A percentile compares a stretch with the other conserved stretches of the same genome.
These are phyloP conservation scores for Globisporangium sylvaticum DNA, from an alignment of 352 stramenopile genomes.

Conservation along the genomic window DNA sequence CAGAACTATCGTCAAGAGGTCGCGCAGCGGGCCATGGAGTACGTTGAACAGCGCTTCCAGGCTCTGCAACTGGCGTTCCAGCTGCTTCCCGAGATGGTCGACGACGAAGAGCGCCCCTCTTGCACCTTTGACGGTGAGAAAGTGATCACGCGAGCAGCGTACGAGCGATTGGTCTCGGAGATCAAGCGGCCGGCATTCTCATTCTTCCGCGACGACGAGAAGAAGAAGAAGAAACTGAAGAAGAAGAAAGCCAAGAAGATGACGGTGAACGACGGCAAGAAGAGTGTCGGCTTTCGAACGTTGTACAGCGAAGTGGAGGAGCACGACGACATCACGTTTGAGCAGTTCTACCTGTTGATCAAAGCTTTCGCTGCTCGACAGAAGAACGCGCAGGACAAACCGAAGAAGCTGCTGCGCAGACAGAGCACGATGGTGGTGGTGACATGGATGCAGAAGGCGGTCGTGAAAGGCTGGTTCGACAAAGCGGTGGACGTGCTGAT, in stretches of 20 bases:
- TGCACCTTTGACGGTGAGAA: conserved; percentile 15
- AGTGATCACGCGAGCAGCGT: conserved; percentile 23
- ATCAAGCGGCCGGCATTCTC: conserved; percentile 30
- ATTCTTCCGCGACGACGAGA: conserved; percentile 22
- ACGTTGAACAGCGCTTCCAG: conserved; percentile 30
- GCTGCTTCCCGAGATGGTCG: conserved; percentile 22
- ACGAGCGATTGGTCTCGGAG: conserved; percentile 25
- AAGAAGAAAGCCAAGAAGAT: conserved; percentile 2
- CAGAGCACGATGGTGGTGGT: conserved; percentile 16
- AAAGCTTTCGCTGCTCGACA: conserved; percentile 23
- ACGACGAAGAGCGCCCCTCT: conserved; percentile 1
- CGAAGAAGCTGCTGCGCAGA: conserved; percentile 13
- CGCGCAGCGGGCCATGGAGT: conserved; percentile 24
- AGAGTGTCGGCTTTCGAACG: background rate
- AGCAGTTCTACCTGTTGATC: conserved; percentile 30
- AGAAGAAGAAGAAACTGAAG: conserved; percentile 10
- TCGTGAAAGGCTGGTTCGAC: conserved; percentile 32
- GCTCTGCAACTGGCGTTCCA: conserved; percentile 52
- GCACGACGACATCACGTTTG: conserved; percentile 21
- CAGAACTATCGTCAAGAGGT: conserved; percentile 58
- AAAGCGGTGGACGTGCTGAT: conserved; percentile 35
- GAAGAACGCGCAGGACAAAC: conserved; percentile 17
- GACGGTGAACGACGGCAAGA: background rate
- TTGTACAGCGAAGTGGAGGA: conserved; percentile 9
- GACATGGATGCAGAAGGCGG: conserved; percentile 21